Evolutionary conservation across 805 yeast species (phyloP).

Genomic region (Ogataea methylovora): DNA sequence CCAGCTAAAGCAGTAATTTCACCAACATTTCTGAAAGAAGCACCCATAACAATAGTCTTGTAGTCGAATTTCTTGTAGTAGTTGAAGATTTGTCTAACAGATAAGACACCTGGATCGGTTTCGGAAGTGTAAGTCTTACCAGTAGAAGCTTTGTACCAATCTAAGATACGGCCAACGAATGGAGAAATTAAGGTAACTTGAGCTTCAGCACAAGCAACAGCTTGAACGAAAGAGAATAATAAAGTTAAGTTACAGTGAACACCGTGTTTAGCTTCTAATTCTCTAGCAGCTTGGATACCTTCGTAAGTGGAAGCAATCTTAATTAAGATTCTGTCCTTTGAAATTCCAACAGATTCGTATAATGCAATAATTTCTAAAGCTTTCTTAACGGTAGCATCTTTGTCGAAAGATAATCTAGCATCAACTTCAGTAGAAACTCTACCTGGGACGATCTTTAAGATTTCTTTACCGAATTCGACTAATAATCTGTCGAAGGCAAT

Average conservation of each 20-base stretch:
- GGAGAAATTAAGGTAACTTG: conserved; percentile 94
- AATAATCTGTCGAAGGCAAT: conserved; percentile 86
- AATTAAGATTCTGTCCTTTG: conserved; percentile 85
- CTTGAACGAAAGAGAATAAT: conserved; percentile 92
- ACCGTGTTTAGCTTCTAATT: conserved; percentile 82
- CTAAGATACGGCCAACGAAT: conserved; percentile 97
- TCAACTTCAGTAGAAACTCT: conserved; percentile 99
- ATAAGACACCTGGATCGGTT: conserved; percentile 92
- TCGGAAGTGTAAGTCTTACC: conserved; percentile 79
- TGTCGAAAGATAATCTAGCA: conserved; percentile 95
- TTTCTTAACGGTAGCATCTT: conserved; percentile 87
- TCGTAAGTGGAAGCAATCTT: conserved; percentile 98
- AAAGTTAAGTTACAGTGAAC: conserved; percentile 94
- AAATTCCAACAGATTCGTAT: conserved; percentile 78
- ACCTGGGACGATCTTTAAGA: conserved; percentile 93
- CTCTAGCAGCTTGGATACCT: conserved; percentile 98
- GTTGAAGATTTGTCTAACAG: conserved; percentile 86
- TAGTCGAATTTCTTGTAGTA: conserved; percentile 96
- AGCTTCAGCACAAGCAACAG: conserved; percentile 99
- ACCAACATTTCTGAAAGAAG: conserved; percentile 95
- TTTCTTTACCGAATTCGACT: conserved; percentile 94
- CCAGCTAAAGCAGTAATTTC: conserved; percentile 97
- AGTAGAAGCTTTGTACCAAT: conserved; percentile 93
- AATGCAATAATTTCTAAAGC: conserved; percentile 85
- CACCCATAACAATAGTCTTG: conserved; percentile 99